A percentile compares a stretch with the other conserved stretches of the same genome.
These are phyloP conservation scores for Citeromyces nyonsensis DNA, from an alignment of 805 yeast species.

Conservation along the genomic window DNA sequence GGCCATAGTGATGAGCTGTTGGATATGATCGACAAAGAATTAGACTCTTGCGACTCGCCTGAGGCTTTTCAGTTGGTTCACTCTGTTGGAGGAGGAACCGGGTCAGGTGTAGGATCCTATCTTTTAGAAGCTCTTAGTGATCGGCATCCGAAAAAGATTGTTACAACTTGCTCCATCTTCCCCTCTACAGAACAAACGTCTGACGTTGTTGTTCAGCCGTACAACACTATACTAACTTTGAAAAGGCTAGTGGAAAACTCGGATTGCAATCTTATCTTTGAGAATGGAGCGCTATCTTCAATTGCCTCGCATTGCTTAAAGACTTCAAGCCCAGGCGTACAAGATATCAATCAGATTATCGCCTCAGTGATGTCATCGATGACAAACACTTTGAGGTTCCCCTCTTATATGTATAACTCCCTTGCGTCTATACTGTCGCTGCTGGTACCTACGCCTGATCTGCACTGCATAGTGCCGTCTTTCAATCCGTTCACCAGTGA, in stretches of 20 bases:
- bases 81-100: constrained; percentile 98
- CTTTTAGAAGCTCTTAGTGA: constrained; percentile 69
- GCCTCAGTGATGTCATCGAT: constrained; percentile 73
- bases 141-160: constrained; percentile 65
- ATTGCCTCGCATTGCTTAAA: constrained; percentile 52
- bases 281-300: constrained; percentile 69
- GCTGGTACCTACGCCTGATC: constrained; percentile 71
- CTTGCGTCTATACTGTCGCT: constrained; percentile 69
- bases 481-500: constrained; percentile 69
- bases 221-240: constrained; percentile 74
- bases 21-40: constrained; percentile 77
- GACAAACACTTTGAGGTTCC: constrained; percentile 81
- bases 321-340: constrained; percentile 47
- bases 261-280: constrained; percentile 81
- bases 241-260: constrained; percentile 71
- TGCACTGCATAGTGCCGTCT: constrained; percentile 61
- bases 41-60: constrained; percentile 78
- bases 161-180: constrained; percentile 78
- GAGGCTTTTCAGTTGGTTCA: constrained; percentile 88
- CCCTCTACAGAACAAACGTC: constrained; percentile 59
- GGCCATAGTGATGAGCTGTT: constrained; percentile 55
- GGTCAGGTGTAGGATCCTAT: constrained; percentile 86
- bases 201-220: constrained; percentile 97
- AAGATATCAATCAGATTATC: constrained; percentile 73
- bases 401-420: constrained; percentile 82